Evolutionary conservation across 768 basidiomycete genomes (phyloP), one percentile per base, ranked within the genome.

Genomic region (Lactarius evosmus): DNA sequence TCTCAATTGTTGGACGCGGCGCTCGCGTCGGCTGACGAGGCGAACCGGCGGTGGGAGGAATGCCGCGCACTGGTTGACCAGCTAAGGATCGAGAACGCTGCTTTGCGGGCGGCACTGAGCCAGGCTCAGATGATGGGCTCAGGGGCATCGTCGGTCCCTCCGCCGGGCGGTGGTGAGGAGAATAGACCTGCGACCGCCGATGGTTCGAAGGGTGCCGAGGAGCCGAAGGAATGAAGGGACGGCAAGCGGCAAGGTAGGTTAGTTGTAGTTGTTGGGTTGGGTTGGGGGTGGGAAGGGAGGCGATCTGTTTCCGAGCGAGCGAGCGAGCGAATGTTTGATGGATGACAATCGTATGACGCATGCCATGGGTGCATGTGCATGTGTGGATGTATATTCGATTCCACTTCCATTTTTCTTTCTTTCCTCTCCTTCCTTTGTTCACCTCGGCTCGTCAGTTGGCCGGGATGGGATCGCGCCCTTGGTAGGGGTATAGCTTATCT

Each of bases 21-120:
- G 1, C 83, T 94, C 11, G 87, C 89, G 2, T 89, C 88, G 0
- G 91, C 91, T 4, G 91, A 94, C 72, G 92, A 93, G 72, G 92
- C 92, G 11, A 93, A 92, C 71, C 81, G 91, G 14, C 86, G 92
- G 19, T 93, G 91, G 90, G 92, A 93, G 70, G 92, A 94, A 67
- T 93, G 91, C 67, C 86, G 92, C n/a, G 85, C 86, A 2, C 81
- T 94, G 60, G 88, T 92, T n/a, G 92, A 94, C 73, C 89, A 91
- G 72, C 82, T 94, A 8, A 85, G 92, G 50, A 83, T 91, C 56
- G 92, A 94, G 75, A 94, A 93, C 62, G 83, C 89, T 7, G 85
- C 88, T 2, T 78, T 93, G 4, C 82, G 91, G 9, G 86, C 87
- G 0, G 87, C 87, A 2, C 81, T 93, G 58, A 82, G 79, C 62